phyloP scores from a whole-genome alignment of 257 asterid genomes.

The Plantago major region DNA sequence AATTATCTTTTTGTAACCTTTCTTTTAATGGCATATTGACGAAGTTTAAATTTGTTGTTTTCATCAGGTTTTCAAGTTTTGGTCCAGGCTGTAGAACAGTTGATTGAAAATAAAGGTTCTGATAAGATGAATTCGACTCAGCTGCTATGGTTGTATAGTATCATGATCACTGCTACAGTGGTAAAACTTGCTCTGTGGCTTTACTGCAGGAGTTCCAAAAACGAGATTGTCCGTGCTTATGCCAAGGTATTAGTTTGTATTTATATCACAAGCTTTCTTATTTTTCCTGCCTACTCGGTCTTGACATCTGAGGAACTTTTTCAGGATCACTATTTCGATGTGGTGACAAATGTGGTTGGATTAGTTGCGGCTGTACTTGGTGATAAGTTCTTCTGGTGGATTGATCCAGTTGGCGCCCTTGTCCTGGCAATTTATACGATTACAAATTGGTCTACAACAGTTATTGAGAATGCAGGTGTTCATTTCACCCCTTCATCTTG shows the following conservation, averaged over 20 bases:
- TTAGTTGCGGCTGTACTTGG: conserved; percentile 82
- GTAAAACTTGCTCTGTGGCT: conserved; percentile 84
- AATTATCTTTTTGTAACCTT: neutral
- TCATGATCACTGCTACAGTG: conserved; percentile 69
- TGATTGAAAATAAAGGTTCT: conserved; percentile 40
- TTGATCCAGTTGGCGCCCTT: conserved; percentile 85
- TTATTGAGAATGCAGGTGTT: conserved; percentile 83
- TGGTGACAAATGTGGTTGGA: conserved; percentile 84
- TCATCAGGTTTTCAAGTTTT: conserved; percentile 81
- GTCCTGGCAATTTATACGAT: conserved; percentile 83
- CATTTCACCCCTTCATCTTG: conserved; percentile 2
- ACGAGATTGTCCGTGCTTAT: conserved; percentile 81
- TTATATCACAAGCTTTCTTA: neutral
- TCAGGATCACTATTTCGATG: conserved; percentile 94
- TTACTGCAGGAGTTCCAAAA: conserved; percentile 81
- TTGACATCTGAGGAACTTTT: conserved; percentile 19
- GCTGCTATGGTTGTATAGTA: conserved; percentile 66
- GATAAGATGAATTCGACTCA: conserved; percentile 56
- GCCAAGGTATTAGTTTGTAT: conserved; percentile 55
- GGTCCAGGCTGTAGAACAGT: conserved; percentile 69
- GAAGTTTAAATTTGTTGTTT: conserved; percentile 1
- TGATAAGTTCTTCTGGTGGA: conserved; percentile 80
- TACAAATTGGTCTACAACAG: conserved; percentile 77
- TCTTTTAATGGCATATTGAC: neutral
- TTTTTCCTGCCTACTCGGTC: conserved; percentile 1